Percentiles rank a stretch among this genome's conserved stretches.
Evolutionary conservation across 495 filamentous ascomycete genomes (phyloP).

Genomic region (Penicillium ochrochloron): DNA sequence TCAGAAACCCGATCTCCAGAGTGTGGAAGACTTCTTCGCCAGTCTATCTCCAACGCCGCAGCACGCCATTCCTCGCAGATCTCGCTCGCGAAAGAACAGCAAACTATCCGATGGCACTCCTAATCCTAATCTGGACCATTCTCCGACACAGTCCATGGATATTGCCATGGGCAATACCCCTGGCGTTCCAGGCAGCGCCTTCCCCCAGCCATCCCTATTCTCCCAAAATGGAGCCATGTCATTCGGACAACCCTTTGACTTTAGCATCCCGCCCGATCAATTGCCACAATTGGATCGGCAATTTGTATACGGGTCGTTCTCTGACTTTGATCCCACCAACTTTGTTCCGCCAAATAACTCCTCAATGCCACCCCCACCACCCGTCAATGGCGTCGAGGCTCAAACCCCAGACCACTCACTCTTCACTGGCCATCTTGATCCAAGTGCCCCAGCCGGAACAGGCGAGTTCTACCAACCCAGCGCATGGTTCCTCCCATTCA

Average conservation of each 20-base stretch:
- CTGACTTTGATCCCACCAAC: conserved; percentile 59
- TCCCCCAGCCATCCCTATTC: conserved; percentile 47
- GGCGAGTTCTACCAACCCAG: conserved; percentile 60
- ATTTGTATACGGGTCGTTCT: conserved; percentile 77
- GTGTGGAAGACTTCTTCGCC: conserved; percentile 93
- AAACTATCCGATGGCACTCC: conserved; percentile 34
- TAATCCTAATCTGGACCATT: conserved; percentile 34
- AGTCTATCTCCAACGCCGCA: conserved; percentile 72
- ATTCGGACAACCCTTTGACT: conserved; percentile 47
- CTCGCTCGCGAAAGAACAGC: conserved; percentile 42
- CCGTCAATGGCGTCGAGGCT: conserved; percentile 33
- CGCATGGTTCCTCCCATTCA: conserved; percentile 96
- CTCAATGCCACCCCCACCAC: conserved; percentile 27
- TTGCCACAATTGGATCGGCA: conserved; percentile 73
- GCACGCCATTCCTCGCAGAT: conserved; percentile 46
- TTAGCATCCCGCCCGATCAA: conserved; percentile 48
- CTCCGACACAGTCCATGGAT: conserved; percentile 40
- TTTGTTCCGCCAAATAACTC: conserved; percentile 39
- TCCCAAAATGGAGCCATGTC: conserved; percentile 40
- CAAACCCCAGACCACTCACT: conserved; percentile 33
- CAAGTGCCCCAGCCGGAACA: conserved; percentile 44
- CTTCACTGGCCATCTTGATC: conserved; percentile 45
- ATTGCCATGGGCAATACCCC: conserved; percentile 43
- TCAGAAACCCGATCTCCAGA: conserved; percentile 86
- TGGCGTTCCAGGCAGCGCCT: conserved; percentile 46